phyloP scores from a whole-genome alignment of 2,329 filamentous ascomycete genomes.

The Aspergillus transmontanensis region DNA sequence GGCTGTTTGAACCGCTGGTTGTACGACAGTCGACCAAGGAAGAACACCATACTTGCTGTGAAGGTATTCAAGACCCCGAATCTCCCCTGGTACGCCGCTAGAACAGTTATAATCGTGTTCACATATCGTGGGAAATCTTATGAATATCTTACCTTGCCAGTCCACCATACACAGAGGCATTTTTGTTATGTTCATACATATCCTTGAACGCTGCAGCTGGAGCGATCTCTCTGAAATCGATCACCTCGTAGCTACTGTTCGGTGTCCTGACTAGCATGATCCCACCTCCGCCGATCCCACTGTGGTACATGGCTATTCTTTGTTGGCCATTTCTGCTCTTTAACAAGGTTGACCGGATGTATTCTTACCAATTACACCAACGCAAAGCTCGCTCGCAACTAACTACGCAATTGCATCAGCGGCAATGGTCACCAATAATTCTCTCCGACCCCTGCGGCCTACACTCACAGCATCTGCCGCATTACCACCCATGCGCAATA shows the following conservation, averaged over 20 bases:
- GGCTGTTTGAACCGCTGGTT: constrained; percentile 74
- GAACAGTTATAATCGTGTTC: constrained; percentile 7
- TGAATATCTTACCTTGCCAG: constrained; percentile 57
- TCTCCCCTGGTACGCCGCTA: constrained; percentile 59
- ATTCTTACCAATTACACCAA: constrained; percentile 65
- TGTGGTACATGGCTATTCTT: constrained; percentile 67
- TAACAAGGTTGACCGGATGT: not conserved
- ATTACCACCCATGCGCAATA: constrained; percentile 67
- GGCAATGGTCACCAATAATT: no score
- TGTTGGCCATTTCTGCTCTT: not conserved
- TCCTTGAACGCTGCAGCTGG: constrained; percentile 77
- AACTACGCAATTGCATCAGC: constrained; percentile 43
- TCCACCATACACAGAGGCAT: constrained; percentile 58
- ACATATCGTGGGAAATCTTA: not conserved
- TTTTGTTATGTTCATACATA: constrained; percentile 66
- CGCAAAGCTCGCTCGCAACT: constrained; percentile 73
- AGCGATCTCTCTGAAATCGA: constrained; percentile 89
- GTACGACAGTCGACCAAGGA: constrained; percentile 71
- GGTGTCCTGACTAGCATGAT: constrained; percentile 79
- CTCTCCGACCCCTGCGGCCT: no score
- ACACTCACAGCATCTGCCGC: constrained; percentile 67
- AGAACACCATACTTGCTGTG: constrained; percentile 64
- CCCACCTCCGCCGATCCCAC: constrained; percentile 89
- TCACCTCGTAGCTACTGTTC: constrained; percentile 76
- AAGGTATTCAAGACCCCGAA: constrained; percentile 76